These are phyloP conservation scores for Guadua angustifolia DNA, from an alignment of 176 grass and related monocot genomes.

Conservation along the genomic window DNA sequence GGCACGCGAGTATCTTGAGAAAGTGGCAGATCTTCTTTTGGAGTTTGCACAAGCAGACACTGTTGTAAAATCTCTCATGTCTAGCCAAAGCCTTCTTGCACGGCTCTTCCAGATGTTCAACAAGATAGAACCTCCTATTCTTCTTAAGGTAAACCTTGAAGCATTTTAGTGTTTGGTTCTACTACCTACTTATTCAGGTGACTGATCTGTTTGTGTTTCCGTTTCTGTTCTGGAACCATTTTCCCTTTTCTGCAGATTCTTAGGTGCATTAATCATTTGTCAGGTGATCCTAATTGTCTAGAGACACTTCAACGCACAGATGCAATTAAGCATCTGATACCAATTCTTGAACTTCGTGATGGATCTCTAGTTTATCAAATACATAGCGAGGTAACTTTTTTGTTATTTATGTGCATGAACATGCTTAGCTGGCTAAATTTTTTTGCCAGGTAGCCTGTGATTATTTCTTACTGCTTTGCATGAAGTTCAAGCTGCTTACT, in stretches of 20 bases:
- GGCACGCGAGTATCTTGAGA: slow-evolving; percentile 91
- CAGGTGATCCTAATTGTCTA: slow-evolving; percentile 94
- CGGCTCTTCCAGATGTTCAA: slow-evolving; percentile 99
- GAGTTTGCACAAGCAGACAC: slow-evolving; percentile 95
- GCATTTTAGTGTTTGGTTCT: slow-evolving; percentile 24
- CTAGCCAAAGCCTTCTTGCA: slow-evolving; percentile 76
- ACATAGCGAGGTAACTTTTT: slow-evolving; percentile 67
- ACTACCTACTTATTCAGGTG: slow-evolving; percentile 35
- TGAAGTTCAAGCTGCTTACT: slow-evolving; percentile 5
- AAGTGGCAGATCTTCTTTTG: slow-evolving; percentile 94
- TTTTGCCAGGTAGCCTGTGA: neutral
- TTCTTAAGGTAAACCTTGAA: slow-evolving; percentile 78
- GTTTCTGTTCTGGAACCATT: slow-evolving; percentile 34
- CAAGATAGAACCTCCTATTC: slow-evolving; percentile 92
- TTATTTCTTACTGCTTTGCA: slow-evolving; percentile 4
- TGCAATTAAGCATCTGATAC: slow-evolving; percentile 98
- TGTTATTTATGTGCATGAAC: neutral
- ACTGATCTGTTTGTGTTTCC: slow-evolving; percentile 30
- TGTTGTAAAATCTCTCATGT: slow-evolving; percentile 87
- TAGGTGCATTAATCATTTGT: slow-evolving; percentile 97
- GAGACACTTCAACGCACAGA: slow-evolving; percentile 96
- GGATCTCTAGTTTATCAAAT: slow-evolving; percentile 90
- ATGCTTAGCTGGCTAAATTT: slow-evolving; percentile 7
- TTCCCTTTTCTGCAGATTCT: slow-evolving; percentile 68
- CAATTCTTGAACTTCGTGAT: slow-evolving; percentile 92